Conservation (phyloP, 441 rosid species). For the Mallotus japonicus region DNA sequence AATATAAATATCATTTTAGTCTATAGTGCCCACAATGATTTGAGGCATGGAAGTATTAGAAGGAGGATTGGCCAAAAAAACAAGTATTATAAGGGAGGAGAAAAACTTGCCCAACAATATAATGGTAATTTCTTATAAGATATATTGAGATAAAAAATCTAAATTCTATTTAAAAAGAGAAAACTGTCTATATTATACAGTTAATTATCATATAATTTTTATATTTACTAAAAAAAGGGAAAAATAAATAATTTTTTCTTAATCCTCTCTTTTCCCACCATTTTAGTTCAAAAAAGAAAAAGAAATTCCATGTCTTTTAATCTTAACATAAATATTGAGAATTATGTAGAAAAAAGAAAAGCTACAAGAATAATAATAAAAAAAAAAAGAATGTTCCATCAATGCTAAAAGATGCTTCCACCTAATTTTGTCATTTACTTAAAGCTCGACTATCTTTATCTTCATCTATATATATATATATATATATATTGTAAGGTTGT, state of each 20-base stretch:
- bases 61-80: too few relatives aligned
- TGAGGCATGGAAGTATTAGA: not conserved
- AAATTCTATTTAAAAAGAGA: too few relatives aligned
- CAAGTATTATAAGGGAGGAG: not conserved
- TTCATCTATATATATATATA: not conserved
- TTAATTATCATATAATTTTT: too few relatives aligned
- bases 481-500: too few relatives aligned
- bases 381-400: not conserved
- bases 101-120: not conserved
- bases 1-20: not conserved
- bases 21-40: constrained; percentile 9
- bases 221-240: too few relatives aligned
- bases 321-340: not conserved
- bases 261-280: not conserved
- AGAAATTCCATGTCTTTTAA: not conserved
- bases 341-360: not conserved
- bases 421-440: not conserved
- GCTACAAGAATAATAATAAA: not conserved
- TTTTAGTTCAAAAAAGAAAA: not conserved
- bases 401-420: not conserved
- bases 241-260: too few relatives aligned
- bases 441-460: too few relatives aligned
- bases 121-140: too few relatives aligned
- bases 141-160: too few relatives aligned
- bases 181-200: too few relatives aligned